Base-by-base conservation (phyloP, 2,329 filamentous ascomycete species). In the Aspergillus uvarum region DNA sequence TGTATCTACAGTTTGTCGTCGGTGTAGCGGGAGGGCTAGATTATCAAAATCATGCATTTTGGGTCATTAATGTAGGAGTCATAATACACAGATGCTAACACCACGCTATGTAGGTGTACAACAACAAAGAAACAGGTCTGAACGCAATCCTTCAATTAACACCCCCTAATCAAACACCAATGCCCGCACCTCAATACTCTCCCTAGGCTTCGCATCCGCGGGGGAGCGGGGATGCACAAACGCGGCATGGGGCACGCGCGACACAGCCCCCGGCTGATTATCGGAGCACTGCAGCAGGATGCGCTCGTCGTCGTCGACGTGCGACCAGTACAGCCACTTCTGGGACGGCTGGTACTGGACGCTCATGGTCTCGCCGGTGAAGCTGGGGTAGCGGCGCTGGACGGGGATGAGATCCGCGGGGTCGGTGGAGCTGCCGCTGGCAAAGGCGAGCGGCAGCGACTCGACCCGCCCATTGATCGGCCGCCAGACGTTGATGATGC, bases 401-500 rank as follows among this genome's bases (percentile, higher is more conserved):
- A 95, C 84, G 6, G 85, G 81, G 0, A 93, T 81, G 8, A 95
- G 79, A 65, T 93, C 89, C 0, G 42, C 51, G 0, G 38, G 11
- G 3, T 21, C 6, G 1, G 62, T 55, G 3, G 62, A 60, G 10
- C 38, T 14, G 19, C 81, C 82, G 5, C 85, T 82, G 0, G 86
- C 85, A 54, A 87, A 82, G 0, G 81, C 84, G 2, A 88, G 77
- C 2, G 87, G 86, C 24, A 77, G 81, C 0, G 80, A 78, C 58
- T 85, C 82, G 0, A 87, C 83, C 2, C 82, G 80, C 0, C 81
- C 84, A 51, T 85, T 87, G 19, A 88, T 74, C 0, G 87, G 87
- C 0, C 90, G 83, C 92, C 92, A 96, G 51, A 96, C 88, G 67
- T 96, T 96, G 74, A 96, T 85, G 70, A 96, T 91, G 61, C 92